A percentile compares a stretch with the other conserved stretches of the same genome.
These are phyloP conservation scores for Cardamine resedifolia DNA, from an alignment of 345 rosid genomes.

Conservation along the genomic window DNA sequence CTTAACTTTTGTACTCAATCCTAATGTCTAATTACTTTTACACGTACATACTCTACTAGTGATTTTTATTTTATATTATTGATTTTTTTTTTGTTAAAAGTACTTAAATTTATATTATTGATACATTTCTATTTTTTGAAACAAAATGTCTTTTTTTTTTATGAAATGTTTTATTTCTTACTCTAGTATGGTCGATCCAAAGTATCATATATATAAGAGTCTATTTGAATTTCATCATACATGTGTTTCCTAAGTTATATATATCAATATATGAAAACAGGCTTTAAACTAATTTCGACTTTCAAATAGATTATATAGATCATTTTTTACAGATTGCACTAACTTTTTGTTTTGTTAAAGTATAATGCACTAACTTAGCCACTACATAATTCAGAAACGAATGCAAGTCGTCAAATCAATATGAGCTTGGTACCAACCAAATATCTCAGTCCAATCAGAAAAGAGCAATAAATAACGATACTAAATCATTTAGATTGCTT, in stretches of 20 bases:
- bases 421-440: slow-evolving; percentile 4
- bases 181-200: not conserved
- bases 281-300: not conserved
- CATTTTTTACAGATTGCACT: not conserved
- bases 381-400: not conserved
- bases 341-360: not conserved
- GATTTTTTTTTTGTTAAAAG: no score
- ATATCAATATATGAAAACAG: not conserved
- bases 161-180: not conserved
- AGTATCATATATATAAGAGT: no score
- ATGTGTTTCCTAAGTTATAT: not conserved
- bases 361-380: not conserved
- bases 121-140: no score
- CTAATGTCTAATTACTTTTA: not conserved
- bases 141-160: no score
- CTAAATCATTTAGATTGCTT: not conserved
- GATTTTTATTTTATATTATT: not conserved
- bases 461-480: not conserved
- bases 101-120: no score
- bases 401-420: not conserved
- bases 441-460: not conserved
- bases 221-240: not conserved
- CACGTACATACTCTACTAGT: not conserved
- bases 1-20: slow-evolving; percentile 9
- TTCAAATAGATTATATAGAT: not conserved